phyloP scores from a whole-genome alignment of 2,329 filamentous ascomycete genomes.

The Thelonectria blattea region DNA sequence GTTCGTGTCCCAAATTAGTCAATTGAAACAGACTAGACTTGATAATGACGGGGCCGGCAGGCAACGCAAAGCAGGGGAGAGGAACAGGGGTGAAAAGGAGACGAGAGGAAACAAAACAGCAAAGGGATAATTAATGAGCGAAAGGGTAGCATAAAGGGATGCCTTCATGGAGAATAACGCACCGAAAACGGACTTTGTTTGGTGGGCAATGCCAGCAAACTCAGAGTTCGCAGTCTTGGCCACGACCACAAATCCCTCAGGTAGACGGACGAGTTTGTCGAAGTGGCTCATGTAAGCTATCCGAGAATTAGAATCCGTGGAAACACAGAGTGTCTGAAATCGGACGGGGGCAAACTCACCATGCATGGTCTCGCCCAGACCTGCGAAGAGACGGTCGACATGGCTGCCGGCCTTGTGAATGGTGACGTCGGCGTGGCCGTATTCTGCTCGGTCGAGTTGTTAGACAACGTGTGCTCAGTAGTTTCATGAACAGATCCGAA shows the following conservation, averaged over 20 bases:
- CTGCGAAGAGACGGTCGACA: slow-evolving; percentile 80
- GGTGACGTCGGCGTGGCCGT: slow-evolving; percentile 68
- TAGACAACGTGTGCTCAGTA: background rate
- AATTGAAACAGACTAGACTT: too few relatives aligned
- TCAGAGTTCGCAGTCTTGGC: slow-evolving; percentile 78
- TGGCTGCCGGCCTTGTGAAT: slow-evolving; percentile 64
- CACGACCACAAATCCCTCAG: slow-evolving; percentile 74
- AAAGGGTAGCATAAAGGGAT: background rate
- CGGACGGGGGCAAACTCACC: slow-evolving; percentile 25
- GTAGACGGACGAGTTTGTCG: slow-evolving; percentile 81
- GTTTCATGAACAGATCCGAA: slow-evolving; percentile 20
- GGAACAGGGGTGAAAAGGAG: too few relatives aligned
- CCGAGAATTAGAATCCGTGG: background rate
- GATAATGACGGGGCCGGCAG: too few relatives aligned
- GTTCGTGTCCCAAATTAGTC: background rate
- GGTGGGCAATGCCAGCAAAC: slow-evolving; percentile 80
- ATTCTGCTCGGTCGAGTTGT: slow-evolving; percentile 53
- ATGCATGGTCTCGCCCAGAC: slow-evolving; percentile 71
- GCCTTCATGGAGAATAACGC: slow-evolving; percentile 18
- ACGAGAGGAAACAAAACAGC: too few relatives aligned
- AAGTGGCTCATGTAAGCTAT: slow-evolving; percentile 84
- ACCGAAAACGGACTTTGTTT: slow-evolving; percentile 73
- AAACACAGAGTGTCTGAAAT: slow-evolving; percentile 10
- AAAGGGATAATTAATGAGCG: too few relatives aligned
- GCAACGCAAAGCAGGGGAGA: too few relatives aligned